Base-by-base conservation (phyloP, 2,329 filamentous ascomycete genomes). In the Curvularia verruculosa region DNA sequence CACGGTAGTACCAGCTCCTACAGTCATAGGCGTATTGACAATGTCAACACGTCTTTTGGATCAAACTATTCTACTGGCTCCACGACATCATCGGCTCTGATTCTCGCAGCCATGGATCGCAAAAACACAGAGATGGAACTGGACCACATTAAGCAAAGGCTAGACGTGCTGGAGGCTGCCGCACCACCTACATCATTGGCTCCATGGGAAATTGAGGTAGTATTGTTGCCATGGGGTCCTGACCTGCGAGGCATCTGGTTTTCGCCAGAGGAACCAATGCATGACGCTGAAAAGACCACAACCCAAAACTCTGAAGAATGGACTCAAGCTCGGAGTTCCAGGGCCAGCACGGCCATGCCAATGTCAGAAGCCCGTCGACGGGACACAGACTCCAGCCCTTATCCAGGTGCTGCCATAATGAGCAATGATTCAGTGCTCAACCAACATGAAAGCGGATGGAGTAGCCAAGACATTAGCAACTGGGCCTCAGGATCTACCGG, bases 201-300 rank as follows among this genome's bases (percentile, higher is more conserved):
- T 39, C 88, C 89, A 0, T 92, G 89, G 88, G 85, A 89, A 62
- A 79, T 94, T 1, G 89, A 93, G 68, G 87, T 93, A 4, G 86
- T 93, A 1, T 86, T 92, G 55, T 73, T 93, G 7, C 90, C 90
- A 1, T 94, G 91, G 72, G 83, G 83, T 4, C 75, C 78, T 40
- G 73, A 80, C n/a, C 69, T 85, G 21, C 78, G 76, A 58, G 83
- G 83, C 2, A 78, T 85, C 21, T 85, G 83, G 83, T 82, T 79
- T 52, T 76, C 79, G 8, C 69, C 76, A 8, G 72, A 74, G 46
- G 79, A 78, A 57, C 73, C 71, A 54, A 75, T 75, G 66, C 73
- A 75, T 59, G 66, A 77, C 59, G 55, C 67, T 6, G 64, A 72
- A 31, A 67, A 60, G 15, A 63, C 69, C 2, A 71, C 68, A 9